Conservation (phyloP, 2,329 filamentous ascomycete species). For the Passalora sequoiae region DNA sequence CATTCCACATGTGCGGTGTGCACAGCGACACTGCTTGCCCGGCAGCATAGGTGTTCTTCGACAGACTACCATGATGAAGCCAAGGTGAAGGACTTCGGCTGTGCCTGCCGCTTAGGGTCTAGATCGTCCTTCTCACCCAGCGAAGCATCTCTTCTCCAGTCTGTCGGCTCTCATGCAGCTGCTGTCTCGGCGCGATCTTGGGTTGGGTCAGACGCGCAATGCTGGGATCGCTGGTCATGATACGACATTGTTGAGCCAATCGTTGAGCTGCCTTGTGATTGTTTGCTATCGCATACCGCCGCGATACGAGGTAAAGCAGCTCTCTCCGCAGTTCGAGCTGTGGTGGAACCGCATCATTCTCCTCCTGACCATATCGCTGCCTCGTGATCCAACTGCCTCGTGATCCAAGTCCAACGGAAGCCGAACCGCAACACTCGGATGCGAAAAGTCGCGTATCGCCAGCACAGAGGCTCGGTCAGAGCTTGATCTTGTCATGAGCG, state of each 20-base stretch:
- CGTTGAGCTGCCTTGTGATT: neutral
- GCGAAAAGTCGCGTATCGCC: too few relatives aligned
- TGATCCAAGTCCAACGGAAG: too few relatives aligned
- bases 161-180: neutral
- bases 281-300: neutral
- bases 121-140: neutral
- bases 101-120: conserved; percentile 2
- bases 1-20: neutral
- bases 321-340: conserved; percentile 2
- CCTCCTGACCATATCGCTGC: neutral
- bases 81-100: too few relatives aligned
- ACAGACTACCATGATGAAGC: too few relatives aligned
- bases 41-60: too few relatives aligned
- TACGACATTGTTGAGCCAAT: neutral
- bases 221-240: conserved; percentile 2
- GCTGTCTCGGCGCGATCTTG: conserved; percentile 3
- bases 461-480: neutral
- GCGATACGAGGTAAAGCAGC: neutral
- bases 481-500: neutral
- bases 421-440: too few relatives aligned
- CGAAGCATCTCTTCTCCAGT: neutral
- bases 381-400: neutral
- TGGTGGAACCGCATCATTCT: neutral
- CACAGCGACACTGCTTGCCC: too few relatives aligned
- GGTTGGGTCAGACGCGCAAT: neutral